A percentile compares a stretch with the other conserved stretches of the same genome.
Evolutionary conservation across 2,329 filamentous ascomycete species (phyloP).

Genomic region (Incumbomyces lentus): DNA sequence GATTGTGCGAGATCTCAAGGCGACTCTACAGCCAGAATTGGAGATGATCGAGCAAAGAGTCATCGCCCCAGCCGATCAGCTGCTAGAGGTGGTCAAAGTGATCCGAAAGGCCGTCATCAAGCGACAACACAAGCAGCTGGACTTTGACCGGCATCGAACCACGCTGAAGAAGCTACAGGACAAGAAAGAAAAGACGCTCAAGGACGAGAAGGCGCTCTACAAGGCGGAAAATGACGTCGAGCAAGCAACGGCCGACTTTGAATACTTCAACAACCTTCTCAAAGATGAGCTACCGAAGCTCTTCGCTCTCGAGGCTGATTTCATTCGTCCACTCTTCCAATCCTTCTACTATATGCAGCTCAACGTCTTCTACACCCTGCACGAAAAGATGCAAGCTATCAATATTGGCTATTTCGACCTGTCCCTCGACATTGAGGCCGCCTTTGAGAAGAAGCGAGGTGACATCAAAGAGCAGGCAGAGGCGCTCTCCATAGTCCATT

Average conservation of each 20-base stretch:
- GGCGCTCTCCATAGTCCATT: slow-evolving; percentile 72
- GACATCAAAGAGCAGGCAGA: slow-evolving; percentile 84
- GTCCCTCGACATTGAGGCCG: slow-evolving; percentile 79
- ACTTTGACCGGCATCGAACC: slow-evolving; percentile 79
- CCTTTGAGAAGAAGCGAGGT: slow-evolving; percentile 78
- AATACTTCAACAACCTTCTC: slow-evolving; percentile 94
- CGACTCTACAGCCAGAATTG: slow-evolving; percentile 77
- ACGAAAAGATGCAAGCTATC: slow-evolving; percentile 94
- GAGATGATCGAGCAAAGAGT: slow-evolving; percentile 95
- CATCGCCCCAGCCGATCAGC: slow-evolving; percentile 83
- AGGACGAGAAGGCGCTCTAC: slow-evolving; percentile 96
- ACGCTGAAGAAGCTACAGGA: slow-evolving; percentile 89
- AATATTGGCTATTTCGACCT: slow-evolving; percentile 98
- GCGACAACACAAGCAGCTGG: slow-evolving; percentile 93
- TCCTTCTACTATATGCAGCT: slow-evolving; percentile 99
- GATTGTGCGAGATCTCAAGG: slow-evolving; percentile 81
- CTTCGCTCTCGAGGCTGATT: slow-evolving; percentile 80
- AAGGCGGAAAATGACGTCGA: slow-evolving; percentile 89
- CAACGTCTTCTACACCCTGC: slow-evolving; percentile 96
- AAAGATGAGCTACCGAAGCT: slow-evolving; percentile 93
- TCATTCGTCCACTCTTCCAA: slow-evolving; percentile 94
- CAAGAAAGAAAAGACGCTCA: slow-evolving; percentile 90
- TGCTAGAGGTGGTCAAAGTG: slow-evolving; percentile 88
- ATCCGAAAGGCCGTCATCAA: slow-evolving; percentile 82
- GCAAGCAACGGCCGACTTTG: slow-evolving; percentile 85